phyloP scores from a whole-genome alignment of 805 yeast species.

The Vanderwaltozyma yarrowii region DNA sequence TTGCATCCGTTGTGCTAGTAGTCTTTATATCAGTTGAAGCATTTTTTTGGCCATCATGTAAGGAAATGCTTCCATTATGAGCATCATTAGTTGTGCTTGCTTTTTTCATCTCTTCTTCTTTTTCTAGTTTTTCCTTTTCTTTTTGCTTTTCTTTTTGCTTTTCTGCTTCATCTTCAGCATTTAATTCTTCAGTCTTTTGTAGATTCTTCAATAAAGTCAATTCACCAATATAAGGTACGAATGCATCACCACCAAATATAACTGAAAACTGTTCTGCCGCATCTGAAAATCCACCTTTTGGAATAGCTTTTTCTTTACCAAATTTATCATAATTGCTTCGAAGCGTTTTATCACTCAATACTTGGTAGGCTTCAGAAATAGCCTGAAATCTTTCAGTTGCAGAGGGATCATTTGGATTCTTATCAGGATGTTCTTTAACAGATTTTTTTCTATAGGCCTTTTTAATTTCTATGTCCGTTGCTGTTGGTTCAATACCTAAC shows the following conservation, averaged over 20 bases:
- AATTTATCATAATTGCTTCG: constrained; percentile 62
- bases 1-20: background rate
- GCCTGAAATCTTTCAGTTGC: constrained; percentile 62
- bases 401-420: constrained; percentile 63
- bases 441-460: constrained; percentile 75
- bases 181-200: constrained; percentile 47
- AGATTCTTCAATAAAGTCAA: constrained; percentile 67
- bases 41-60: background rate
- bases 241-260: constrained; percentile 87
- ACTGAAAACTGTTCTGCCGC: constrained; percentile 60
- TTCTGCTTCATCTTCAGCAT: constrained; percentile 36
- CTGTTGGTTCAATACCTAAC: constrained; percentile 45
- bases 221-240: constrained; percentile 81
- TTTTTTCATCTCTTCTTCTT: constrained; percentile 4
- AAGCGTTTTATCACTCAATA: constrained; percentile 52
- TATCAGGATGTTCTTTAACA: constrained; percentile 69
- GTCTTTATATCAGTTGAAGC: background rate
- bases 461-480: constrained; percentile 58
- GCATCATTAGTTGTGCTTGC: background rate
- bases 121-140: constrained; percentile 23
- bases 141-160: constrained; percentile 28
- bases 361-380: constrained; percentile 68
- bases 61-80: background rate
- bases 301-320: constrained; percentile 65
- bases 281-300: constrained; percentile 64